Percentiles rank a stretch among this genome's conserved stretches.
Evolutionary conservation across 1,139 yeast species (phyloP).

Genomic region (Pichia sp.): DNA sequence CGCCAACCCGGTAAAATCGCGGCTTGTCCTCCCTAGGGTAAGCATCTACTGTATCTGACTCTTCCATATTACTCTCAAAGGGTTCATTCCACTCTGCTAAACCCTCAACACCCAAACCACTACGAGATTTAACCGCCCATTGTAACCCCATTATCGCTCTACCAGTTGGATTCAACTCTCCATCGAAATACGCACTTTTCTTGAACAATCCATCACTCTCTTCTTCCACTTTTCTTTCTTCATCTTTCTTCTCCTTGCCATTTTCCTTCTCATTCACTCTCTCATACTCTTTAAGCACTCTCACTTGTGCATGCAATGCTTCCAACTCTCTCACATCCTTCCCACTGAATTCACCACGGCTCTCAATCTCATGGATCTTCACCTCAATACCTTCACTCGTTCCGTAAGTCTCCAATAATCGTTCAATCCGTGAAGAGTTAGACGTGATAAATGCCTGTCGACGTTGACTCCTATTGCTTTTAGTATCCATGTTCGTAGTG

Average conservation of each 20-base stretch:
- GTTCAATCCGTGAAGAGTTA: no score
- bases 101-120: no score
- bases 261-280: background rate
- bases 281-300: conserved; percentile 3
- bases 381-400: no score
- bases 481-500: no score
- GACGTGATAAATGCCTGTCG: no score
- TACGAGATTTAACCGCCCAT: background rate
- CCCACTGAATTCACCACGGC: background rate
- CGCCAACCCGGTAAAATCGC: conserved; percentile 25
- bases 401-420: no score
- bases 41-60: background rate
- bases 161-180: conserved; percentile 38
- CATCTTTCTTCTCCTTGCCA: background rate
- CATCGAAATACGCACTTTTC: conserved; percentile 31
- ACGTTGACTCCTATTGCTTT: no score
- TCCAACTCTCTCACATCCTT: conserved; percentile 2
- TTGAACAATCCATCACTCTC: background rate
- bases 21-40: conserved; percentile 27
- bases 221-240: background rate
- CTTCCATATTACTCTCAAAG: conserved; percentile 2
- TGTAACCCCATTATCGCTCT: conserved; percentile 2
- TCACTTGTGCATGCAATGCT: conserved; percentile 1
- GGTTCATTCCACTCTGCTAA: conserved; percentile 1
- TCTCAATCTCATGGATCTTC: conserved; percentile 1